phyloP scores from a whole-genome alignment of 148 eudicot species.

The Silene uniflora region DNA sequence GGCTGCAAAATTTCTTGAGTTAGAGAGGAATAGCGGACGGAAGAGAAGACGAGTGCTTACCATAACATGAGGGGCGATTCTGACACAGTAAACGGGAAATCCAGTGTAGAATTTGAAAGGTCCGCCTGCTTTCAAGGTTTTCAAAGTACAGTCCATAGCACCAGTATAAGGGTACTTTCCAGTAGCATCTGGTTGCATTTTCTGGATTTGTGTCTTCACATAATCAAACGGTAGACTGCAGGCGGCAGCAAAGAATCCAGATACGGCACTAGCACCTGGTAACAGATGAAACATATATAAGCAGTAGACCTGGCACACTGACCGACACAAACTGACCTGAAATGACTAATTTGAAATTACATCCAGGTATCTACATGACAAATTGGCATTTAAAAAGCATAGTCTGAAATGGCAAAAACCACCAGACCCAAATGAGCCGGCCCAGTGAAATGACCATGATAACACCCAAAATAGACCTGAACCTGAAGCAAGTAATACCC shows the following conservation, averaged over 20 bases:
- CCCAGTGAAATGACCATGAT: too few species aligned
- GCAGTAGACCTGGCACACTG: too few species aligned
- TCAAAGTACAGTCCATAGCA: conserved; percentile 45
- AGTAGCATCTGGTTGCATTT: conserved; percentile 51
- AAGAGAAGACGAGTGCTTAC: conserved; percentile 20
- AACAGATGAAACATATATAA: background rate
- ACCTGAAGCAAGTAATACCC: too few species aligned
- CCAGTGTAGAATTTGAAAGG: conserved; percentile 50
- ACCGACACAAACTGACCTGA: too few species aligned
- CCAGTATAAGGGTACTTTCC: conserved; percentile 47
- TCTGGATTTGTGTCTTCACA: conserved; percentile 48
- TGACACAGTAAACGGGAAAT: conserved; percentile 44
- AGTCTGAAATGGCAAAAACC: too few species aligned
- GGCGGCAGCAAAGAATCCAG: conserved; percentile 50
- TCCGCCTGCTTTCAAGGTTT: conserved; percentile 43
- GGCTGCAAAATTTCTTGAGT: background rate
- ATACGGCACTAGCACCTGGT: conserved; percentile 49
- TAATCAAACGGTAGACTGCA: conserved; percentile 52
- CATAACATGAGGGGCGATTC: conserved; percentile 53
- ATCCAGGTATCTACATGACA: too few species aligned
- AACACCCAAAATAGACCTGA: too few species aligned
- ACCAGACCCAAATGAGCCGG: too few species aligned
- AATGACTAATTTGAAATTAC: too few species aligned
- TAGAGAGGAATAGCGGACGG: too few species aligned
- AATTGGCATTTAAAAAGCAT: too few species aligned